Conservation (phyloP, 768 basidiomycete genomes). For the Kockovaella imperatae region DNA sequence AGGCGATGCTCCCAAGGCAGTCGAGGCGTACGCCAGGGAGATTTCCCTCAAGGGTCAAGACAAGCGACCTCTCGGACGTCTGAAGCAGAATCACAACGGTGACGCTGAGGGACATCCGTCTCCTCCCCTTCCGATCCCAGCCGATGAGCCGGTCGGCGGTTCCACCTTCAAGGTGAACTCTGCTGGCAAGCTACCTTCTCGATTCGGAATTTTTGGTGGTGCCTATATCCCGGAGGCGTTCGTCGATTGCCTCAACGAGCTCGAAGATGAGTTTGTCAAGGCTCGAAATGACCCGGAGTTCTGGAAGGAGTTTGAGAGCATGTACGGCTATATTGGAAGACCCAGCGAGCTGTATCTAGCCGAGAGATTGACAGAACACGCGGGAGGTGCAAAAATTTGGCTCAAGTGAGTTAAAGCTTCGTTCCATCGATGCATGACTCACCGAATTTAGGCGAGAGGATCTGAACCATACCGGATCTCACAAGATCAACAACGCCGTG, state of each 20-base stretch:
- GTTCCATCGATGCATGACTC: not conserved
- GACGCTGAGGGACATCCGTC: constrained; percentile 32
- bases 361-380: constrained; percentile 77
- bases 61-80: constrained; percentile 17
- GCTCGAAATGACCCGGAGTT: constrained; percentile 84
- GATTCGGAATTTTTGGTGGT: constrained; percentile 93
- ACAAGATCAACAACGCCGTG: constrained; percentile 98
- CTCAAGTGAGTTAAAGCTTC: constrained; percentile 71
- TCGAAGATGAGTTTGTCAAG: constrained; percentile 77
- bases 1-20: constrained; percentile 37
- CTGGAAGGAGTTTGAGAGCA: constrained; percentile 79
- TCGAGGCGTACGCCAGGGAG: constrained; percentile 58
- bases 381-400: constrained; percentile 94
- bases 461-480: constrained; percentile 90
- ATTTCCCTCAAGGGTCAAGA: constrained; percentile 52
- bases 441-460: constrained; percentile 40
- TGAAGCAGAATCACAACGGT: constrained; percentile 15
- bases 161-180: constrained; percentile 23
- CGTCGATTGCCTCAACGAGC: constrained; percentile 82
- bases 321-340: constrained; percentile 90
- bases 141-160: constrained; percentile 23
- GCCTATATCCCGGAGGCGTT: constrained; percentile 95
- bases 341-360: constrained; percentile 88
- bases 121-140: constrained; percentile 28
- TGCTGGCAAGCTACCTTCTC: constrained; percentile 54